A percentile compares a stretch with the other conserved stretches of the same genome.
These are phyloP conservation scores for Aspergillus incahuasiensis DNA, from an alignment of 495 filamentous ascomycete species.

Conservation along the genomic window DNA sequence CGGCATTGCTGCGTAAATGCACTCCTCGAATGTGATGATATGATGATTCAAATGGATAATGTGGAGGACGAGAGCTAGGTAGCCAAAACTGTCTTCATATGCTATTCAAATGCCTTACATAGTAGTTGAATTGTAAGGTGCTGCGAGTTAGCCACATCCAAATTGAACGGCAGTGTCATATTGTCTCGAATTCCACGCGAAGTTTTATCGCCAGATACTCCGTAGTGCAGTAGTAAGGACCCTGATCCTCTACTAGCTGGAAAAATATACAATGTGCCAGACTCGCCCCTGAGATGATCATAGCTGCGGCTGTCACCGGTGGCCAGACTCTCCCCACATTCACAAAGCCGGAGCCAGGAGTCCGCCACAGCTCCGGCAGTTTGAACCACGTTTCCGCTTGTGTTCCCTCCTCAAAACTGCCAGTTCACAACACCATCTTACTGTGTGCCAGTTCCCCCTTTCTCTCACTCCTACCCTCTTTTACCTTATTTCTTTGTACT, in stretches of 20 bases:
- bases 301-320: not conserved
- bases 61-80: slow-evolving; percentile 5
- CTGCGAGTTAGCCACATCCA: slow-evolving; percentile 8
- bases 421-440: slow-evolving; percentile 10
- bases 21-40: slow-evolving; percentile 3
- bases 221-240: not conserved
- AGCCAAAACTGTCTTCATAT: slow-evolving; percentile 9
- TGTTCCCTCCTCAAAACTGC: not conserved
- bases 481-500: not conserved
- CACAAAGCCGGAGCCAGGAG: slow-evolving; percentile 15
- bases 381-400: slow-evolving; percentile 20
- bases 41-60: slow-evolving; percentile 14
- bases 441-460: slow-evolving; percentile 12
- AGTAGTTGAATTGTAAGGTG: slow-evolving; percentile 1
- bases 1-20: slow-evolving; percentile 64
- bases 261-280: too few species aligned
- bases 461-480: slow-evolving; percentile 15
- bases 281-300: not conserved
- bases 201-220: too few species aligned
- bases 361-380: slow-evolving; percentile 14
- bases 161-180: slow-evolving; percentile 2
- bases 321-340: slow-evolving; percentile 15
- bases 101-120: slow-evolving; percentile 1
- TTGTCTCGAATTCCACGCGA: not conserved
- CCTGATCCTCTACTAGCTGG: too few species aligned